Evolutionary conservation across 2,329 filamentous ascomycete genomes (phyloP).

Genomic region (Venturia asperata): DNA sequence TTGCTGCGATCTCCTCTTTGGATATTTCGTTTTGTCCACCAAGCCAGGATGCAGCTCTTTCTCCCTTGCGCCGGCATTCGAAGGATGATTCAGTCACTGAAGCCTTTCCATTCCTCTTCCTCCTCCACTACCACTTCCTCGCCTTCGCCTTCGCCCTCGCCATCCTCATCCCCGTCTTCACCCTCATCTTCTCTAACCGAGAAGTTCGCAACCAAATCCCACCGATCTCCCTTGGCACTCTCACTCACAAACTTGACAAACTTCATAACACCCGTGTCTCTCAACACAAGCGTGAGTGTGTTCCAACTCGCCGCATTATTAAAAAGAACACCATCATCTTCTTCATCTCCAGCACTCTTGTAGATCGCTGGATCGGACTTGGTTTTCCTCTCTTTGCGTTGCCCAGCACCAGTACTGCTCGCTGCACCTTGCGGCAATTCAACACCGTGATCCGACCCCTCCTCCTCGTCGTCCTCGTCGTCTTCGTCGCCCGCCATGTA

Average conservation of each 20-base stretch:
- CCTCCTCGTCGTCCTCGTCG: constrained; percentile 54
- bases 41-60: too few relatives aligned
- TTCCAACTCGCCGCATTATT: constrained; percentile 74
- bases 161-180: constrained; percentile 44
- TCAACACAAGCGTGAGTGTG: constrained; percentile 78
- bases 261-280: constrained; percentile 76
- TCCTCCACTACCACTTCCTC: not conserved
- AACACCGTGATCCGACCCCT: constrained; percentile 33
- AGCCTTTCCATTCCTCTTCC: not conserved
- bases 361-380: constrained; percentile 76
- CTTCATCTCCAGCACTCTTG: constrained; percentile 47
- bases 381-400: constrained; percentile 33
- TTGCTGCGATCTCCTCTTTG: too few relatives aligned
- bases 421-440: constrained; percentile 29
- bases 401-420: constrained; percentile 41
- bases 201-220: constrained; percentile 78
- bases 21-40: too few relatives aligned
- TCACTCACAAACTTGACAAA: constrained; percentile 95
- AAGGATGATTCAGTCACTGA: not conserved
- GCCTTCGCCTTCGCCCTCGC: not conserved
- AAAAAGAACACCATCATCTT: constrained; percentile 69
- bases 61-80: too few relatives aligned
- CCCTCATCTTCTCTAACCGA: constrained; percentile 50
- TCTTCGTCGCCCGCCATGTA: constrained; percentile 73
- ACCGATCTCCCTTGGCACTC: constrained; percentile 77